phyloP scores from a whole-genome alignment of 441 rosid species.

The Populus hybrid region DNA sequence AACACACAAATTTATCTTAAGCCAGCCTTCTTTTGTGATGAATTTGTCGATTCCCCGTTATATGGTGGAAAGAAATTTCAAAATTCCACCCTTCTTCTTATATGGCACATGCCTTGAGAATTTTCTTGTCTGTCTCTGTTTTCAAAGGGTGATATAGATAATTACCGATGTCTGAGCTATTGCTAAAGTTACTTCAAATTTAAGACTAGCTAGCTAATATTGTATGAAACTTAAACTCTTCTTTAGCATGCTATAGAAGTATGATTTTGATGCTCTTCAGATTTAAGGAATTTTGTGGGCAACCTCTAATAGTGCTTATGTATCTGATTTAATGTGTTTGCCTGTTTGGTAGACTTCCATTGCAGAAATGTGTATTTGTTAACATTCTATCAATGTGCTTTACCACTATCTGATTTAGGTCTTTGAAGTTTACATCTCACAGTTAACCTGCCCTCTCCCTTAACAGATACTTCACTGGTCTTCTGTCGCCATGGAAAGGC shows the following conservation, averaged over 20 bases:
- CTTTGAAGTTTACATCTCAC: constrained; percentile 1
- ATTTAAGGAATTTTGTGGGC: not conserved
- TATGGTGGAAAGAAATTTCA: not conserved
- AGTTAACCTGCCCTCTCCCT: constrained; percentile 8
- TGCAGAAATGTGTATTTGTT: not conserved
- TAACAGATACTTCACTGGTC: constrained; percentile 81
- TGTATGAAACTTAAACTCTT: not conserved
- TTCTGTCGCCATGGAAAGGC: constrained; percentile 96
- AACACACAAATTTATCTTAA: not conserved
- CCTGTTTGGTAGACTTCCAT: not conserved
- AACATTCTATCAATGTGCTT: not conserved
- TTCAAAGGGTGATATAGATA: not conserved
- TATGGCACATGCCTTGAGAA: not conserved
- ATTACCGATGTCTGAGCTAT: not conserved
- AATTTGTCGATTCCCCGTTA: not conserved
- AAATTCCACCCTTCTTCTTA: not conserved
- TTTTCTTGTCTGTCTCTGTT: not conserved
- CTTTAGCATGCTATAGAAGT: not conserved
- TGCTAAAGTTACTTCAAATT: not conserved
- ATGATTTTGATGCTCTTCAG: not conserved
- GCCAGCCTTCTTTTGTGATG: not conserved
- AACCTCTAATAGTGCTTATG: not conserved
- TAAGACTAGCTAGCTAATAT: not conserved
- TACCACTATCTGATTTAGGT: not conserved
- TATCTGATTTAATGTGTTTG: not conserved